Evolutionary conservation across 225 moss, liverwort and hornwort species (phyloP).

Genomic region (Physcomitrellopsis africana): DNA sequence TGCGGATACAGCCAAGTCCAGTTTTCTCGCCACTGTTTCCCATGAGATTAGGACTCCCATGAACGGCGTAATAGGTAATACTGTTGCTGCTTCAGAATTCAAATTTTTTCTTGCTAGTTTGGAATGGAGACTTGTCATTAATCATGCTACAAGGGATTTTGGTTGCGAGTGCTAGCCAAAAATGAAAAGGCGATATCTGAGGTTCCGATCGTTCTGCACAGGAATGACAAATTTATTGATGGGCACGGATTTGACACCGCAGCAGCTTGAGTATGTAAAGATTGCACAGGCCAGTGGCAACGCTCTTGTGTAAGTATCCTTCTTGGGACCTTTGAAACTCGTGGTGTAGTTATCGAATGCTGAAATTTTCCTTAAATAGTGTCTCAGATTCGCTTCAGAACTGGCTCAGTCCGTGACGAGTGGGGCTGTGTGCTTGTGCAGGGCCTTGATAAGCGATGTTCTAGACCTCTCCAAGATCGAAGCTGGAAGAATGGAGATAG

Average conservation of each 20-base stretch:
- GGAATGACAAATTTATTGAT: slow-evolving; percentile 93
- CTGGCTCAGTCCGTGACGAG: background rate
- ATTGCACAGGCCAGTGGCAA: slow-evolving; percentile 96
- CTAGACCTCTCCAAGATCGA: slow-evolving; percentile 95
- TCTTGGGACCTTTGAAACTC: background rate
- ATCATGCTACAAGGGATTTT: background rate
- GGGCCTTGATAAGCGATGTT: slow-evolving; percentile 86
- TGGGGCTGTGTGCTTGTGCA: slow-evolving; percentile 36
- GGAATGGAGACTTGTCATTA: background rate
- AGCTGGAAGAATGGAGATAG: slow-evolving; percentile 92
- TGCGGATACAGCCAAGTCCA: slow-evolving; percentile 86
- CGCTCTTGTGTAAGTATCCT: slow-evolving; percentile 74
- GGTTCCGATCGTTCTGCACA: background rate
- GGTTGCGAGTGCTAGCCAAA: background rate
- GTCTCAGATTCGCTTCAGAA: background rate
- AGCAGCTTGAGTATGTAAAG: slow-evolving; percentile 93
- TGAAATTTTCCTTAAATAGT: background rate
- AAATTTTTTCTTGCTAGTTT: too few species aligned
- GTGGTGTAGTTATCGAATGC: background rate
- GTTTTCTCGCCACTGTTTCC: slow-evolving; percentile 91
- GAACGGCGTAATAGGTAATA: slow-evolving; percentile 92
- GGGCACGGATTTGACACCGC: slow-evolving; percentile 89
- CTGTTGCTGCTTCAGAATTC: background rate
- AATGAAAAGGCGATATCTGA: background rate
- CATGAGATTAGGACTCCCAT: slow-evolving; percentile 98